These are phyloP conservation scores for Ajuga chamaepitys DNA, from an alignment of 257 asterid species.

Conservation along the genomic window DNA sequence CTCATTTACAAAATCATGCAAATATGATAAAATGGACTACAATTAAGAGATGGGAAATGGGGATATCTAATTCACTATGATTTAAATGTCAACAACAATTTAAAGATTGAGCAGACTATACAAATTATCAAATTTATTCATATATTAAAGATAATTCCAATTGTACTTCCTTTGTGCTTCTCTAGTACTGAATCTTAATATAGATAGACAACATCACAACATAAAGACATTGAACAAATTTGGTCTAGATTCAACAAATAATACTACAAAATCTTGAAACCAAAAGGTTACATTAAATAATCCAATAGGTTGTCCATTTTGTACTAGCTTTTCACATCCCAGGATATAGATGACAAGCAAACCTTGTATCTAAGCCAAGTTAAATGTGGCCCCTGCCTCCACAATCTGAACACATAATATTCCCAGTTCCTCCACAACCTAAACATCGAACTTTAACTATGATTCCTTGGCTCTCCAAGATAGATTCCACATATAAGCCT, in stretches of 20 bases:
- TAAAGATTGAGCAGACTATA: too few species aligned
- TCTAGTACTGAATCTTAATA: constrained; percentile 4
- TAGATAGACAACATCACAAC: not conserved
- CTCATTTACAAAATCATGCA: too few species aligned
- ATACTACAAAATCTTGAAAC: not conserved
- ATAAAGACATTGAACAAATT: not conserved
- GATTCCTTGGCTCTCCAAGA: constrained; percentile 94
- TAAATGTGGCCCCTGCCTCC: constrained; percentile 76
- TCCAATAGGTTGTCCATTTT: not conserved
- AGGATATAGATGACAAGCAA: constrained; percentile 16
- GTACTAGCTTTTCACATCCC: constrained; percentile 8
- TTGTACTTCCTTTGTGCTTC: too few species aligned
- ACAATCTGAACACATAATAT: constrained; percentile 69
- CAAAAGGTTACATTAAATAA: constrained; percentile 13
- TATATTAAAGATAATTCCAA: too few species aligned
- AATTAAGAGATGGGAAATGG: too few species aligned
- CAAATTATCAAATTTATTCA: too few species aligned
- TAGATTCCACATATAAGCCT: constrained; percentile 85
- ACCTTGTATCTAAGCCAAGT: constrained; percentile 23
- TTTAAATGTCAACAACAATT: too few species aligned
- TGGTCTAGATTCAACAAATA: constrained; percentile 7
- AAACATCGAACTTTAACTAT: constrained; percentile 93
- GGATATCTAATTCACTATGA: too few species aligned
- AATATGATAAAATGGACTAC: too few species aligned
- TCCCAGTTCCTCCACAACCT: constrained; percentile 93